A percentile compares a stretch with the other conserved stretches of the same genome.
Evolutionary conservation across 768 basidiomycete genomes (phyloP).

Genomic region (Phanerodontia chrysosporium): DNA sequence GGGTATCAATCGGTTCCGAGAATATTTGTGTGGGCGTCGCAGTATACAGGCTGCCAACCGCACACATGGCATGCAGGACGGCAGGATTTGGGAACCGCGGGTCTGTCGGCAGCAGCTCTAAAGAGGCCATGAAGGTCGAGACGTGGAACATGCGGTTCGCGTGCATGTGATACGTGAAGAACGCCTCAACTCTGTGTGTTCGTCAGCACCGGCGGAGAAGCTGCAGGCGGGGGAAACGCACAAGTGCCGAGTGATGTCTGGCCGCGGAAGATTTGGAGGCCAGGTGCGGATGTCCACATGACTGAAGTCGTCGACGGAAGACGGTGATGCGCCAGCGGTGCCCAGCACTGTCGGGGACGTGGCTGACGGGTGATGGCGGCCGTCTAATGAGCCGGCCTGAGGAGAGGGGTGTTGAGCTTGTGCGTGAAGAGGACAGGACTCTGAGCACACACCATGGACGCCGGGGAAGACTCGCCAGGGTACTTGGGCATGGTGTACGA

Average conservation of each 20-base stretch:
- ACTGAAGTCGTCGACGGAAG: background rate
- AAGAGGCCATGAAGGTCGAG: slow-evolving; percentile 52
- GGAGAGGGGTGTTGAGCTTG: background rate
- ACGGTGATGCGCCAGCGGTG: background rate
- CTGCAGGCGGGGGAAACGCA: background rate
- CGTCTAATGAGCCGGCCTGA: background rate
- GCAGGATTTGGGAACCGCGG: slow-evolving; percentile 67
- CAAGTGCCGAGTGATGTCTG: slow-evolving; percentile 8
- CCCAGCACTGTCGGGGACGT: background rate
- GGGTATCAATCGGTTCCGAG: background rate
- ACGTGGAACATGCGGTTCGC: slow-evolving; percentile 64
- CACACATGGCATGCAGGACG: slow-evolving; percentile 79
- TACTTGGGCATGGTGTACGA: background rate
- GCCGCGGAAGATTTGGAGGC: slow-evolving; percentile 13
- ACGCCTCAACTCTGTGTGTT: slow-evolving; percentile 52
- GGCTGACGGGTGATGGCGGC: background rate
- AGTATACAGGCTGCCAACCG: slow-evolving; percentile 60
- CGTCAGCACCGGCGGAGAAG: background rate
- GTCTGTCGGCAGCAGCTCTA: slow-evolving; percentile 60
- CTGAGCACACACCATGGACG: background rate
- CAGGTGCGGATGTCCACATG: slow-evolving; percentile 7
- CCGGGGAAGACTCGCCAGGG: background rate
- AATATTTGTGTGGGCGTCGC: slow-evolving; percentile 32
- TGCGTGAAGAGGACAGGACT: background rate
- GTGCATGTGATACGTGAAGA: slow-evolving; percentile 74